Evolutionary conservation across 2,329 filamentous ascomycete species (phyloP).

Genomic region (Rhytidhysteron rufulum): DNA sequence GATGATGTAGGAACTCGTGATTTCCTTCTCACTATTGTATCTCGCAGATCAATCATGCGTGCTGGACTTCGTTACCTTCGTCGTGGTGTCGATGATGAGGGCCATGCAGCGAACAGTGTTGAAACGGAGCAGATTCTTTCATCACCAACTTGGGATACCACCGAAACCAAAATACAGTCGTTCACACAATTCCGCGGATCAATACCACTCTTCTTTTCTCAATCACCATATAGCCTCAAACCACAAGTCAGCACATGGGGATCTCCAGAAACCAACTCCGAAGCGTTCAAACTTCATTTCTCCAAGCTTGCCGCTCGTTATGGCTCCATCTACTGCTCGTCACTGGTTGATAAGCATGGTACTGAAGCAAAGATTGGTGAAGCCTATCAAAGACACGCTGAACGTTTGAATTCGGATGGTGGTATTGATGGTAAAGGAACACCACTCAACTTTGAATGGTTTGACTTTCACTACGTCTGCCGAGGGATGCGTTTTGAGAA

Average conservation of each 20-base stretch:
- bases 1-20: conserved; percentile 37
- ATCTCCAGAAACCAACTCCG: conserved; percentile 71
- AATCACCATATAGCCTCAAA: conserved; percentile 90
- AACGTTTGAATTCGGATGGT: conserved; percentile 59
- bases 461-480: conserved; percentile 91
- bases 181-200: conserved; percentile 87
- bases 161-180: conserved; percentile 63
- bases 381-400: conserved; percentile 67
- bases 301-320: conserved; percentile 65
- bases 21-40: conserved; percentile 84
- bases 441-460: conserved; percentile 80
- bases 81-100: conserved; percentile 85
- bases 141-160: conserved; percentile 59
- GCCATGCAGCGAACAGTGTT: conserved; percentile 82
- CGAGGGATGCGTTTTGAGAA: conserved; percentile 98
- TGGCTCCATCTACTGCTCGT: conserved; percentile 72
- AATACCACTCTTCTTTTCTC: conserved; percentile 92
- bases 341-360: conserved; percentile 83
- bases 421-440: conserved; percentile 46
- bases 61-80: conserved; percentile 87
- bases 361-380: conserved; percentile 76
- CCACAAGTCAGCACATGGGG: conserved; percentile 80
- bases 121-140: conserved; percentile 95
- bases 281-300: conserved; percentile 78
- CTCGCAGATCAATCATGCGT: conserved; percentile 79